Evolutionary conservation across 2,329 filamentous ascomycete species (phyloP).

Genomic region (Colletotrichum nymphaeae): DNA sequence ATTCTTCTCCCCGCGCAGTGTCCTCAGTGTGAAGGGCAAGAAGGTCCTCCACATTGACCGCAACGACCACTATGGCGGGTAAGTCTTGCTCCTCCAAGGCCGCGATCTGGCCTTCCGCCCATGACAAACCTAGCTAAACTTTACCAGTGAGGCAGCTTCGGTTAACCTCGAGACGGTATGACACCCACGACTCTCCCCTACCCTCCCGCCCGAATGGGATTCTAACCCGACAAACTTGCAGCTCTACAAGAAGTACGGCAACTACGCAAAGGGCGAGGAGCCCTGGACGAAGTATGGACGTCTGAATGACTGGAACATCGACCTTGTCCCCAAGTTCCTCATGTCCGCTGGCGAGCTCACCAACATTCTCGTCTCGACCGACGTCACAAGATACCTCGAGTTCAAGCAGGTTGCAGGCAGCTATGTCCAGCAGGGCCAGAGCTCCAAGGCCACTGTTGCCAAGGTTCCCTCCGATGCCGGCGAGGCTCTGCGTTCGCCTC

Average conservation of each 20-base stretch:
- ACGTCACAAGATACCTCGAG: slow-evolving; percentile 88
- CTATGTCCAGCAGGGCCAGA: slow-evolving; percentile 90
- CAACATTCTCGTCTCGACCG: slow-evolving; percentile 97
- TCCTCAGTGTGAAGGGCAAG: slow-evolving; percentile 97
- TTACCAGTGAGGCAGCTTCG: slow-evolving; percentile 86
- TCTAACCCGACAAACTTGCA: slow-evolving; percentile 48
- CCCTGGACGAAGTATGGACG: slow-evolving; percentile 99
- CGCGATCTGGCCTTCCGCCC: slow-evolving; percentile 3
- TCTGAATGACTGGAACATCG: slow-evolving; percentile 99
- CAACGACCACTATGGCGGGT: slow-evolving; percentile 99
- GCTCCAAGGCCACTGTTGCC: slow-evolving; percentile 88
- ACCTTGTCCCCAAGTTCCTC: slow-evolving; percentile 96
- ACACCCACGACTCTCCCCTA: slow-evolving; percentile 41
- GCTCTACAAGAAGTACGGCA: slow-evolving; percentile 98
- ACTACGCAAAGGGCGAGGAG: slow-evolving; percentile 81
- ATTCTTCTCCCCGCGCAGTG: slow-evolving; percentile 62
- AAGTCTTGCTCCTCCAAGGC: slow-evolving; percentile 51
- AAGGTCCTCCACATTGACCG: slow-evolving; percentile 99
- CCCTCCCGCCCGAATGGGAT: slow-evolving; percentile 18
- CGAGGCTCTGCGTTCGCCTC: slow-evolving; percentile 89
- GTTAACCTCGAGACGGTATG: slow-evolving; percentile 92
- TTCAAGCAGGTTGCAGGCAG: slow-evolving; percentile 96
- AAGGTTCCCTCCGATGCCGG: slow-evolving; percentile 95
- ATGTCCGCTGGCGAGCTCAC: slow-evolving; percentile 99
- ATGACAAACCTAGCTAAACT: slow-evolving; percentile 17